phyloP scores from a whole-genome alignment of 345 rosid genomes.

The Limnanthes douglasii region DNA sequence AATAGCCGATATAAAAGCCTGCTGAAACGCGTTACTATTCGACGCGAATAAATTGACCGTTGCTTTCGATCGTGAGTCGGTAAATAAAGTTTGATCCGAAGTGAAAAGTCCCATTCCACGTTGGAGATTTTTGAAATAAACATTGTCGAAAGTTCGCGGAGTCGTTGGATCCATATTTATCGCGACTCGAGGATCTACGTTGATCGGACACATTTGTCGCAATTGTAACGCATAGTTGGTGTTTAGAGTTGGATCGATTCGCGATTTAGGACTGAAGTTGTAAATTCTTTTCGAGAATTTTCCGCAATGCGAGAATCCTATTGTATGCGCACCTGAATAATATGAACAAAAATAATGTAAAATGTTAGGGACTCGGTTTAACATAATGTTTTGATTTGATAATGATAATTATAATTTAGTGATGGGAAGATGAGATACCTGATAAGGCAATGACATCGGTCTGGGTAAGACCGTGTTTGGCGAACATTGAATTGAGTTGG shows the following conservation, averaged over 20 bases:
- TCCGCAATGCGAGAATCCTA: slow-evolving; percentile 73
- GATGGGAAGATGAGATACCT: slow-evolving; percentile 21
- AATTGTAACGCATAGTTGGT: slow-evolving; percentile 33
- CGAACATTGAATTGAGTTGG: slow-evolving; percentile 58
- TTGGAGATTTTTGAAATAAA: slow-evolving; percentile 54
- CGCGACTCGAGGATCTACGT: slow-evolving; percentile 56
- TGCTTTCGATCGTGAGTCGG: slow-evolving; percentile 42
- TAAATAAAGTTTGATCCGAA: slow-evolving; percentile 55
- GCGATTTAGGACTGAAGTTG: slow-evolving; percentile 34
- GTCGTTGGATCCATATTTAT: slow-evolving; percentile 76
- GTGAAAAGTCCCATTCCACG: slow-evolving; percentile 55
- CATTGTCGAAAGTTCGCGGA: slow-evolving; percentile 62
- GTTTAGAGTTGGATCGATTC: slow-evolving; percentile 55
- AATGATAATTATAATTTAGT: neutral
- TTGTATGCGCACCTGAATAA: slow-evolving; percentile 48
- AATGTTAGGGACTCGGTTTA: neutral
- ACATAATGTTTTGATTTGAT: neutral
- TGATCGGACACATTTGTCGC: slow-evolving; percentile 45
- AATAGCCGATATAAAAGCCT: slow-evolving; percentile 55
- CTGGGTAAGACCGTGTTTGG: slow-evolving; percentile 40
- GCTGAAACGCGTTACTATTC: slow-evolving; percentile 27
- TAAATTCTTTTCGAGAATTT: slow-evolving; percentile 48
- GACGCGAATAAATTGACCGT: slow-evolving; percentile 50
- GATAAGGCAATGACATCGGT: slow-evolving; percentile 84
- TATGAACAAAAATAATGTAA: neutral